Conservation (phyloP, 805 yeast species). For the Wickerhamomyces canadensis region DNA sequence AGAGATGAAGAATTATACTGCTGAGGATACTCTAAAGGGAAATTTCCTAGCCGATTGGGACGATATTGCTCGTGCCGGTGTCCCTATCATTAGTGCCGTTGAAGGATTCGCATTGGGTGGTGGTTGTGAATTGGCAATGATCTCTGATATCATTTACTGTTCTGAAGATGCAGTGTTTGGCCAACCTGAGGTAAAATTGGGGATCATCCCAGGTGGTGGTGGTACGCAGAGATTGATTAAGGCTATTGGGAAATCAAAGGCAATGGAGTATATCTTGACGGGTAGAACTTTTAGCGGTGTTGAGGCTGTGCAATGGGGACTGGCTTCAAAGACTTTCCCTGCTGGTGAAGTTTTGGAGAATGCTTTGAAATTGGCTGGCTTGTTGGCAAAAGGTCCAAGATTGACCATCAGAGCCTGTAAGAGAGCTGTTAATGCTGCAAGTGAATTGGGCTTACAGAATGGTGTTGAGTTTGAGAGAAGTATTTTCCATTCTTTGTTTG, state of each 20-base stretch:
- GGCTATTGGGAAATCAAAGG: constrained; percentile 43
- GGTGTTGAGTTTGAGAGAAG: constrained; percentile 39
- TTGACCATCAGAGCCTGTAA: constrained; percentile 42
- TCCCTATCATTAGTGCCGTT: constrained; percentile 51
- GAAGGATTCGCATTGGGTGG: constrained; percentile 54
- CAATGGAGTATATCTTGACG: constrained; percentile 44
- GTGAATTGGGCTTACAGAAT: constrained; percentile 29
- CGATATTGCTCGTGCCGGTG: constrained; percentile 30
- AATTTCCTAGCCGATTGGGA: constrained; percentile 37
- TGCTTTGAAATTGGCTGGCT: constrained; percentile 39
- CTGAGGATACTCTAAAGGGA: constrained; percentile 29
- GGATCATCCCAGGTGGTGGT: constrained; percentile 48
- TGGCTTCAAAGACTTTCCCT: constrained; percentile 37
- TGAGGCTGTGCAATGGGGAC: constrained; percentile 43
- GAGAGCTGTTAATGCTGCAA: constrained; percentile 36
- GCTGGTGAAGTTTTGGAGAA: constrained; percentile 34
- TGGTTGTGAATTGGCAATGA: constrained; percentile 52
- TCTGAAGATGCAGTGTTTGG: constrained; percentile 45
- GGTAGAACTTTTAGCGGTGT: constrained; percentile 39
- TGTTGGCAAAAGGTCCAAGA: constrained; percentile 36
- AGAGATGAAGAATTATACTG: constrained; percentile 37
- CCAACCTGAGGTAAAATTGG: constrained; percentile 50
- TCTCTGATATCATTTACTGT: constrained; percentile 43
- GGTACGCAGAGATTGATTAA: constrained; percentile 47
- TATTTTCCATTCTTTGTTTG: constrained; percentile 41